phyloP scores from a whole-genome alignment of 768 basidiomycete genomes.

The Vararia minispora region DNA sequence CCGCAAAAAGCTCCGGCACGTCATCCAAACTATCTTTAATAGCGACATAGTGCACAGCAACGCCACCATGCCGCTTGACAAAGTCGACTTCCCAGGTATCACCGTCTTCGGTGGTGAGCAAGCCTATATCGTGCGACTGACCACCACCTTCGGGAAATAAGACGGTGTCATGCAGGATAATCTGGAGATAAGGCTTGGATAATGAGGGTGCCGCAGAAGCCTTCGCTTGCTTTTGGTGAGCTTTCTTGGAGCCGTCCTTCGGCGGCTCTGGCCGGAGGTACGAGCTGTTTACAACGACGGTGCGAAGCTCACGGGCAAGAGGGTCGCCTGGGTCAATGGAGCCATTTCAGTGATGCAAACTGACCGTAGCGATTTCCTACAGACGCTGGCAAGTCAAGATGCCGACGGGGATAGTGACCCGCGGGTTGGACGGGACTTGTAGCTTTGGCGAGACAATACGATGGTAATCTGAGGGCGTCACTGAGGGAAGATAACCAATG shows the following conservation, averaged over 20 bases:
- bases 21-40: constrained; percentile 29
- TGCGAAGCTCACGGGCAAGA: constrained; percentile 45
- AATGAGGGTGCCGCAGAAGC: constrained; percentile 37
- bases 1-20: constrained; percentile 35
- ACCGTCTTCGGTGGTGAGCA: constrained; percentile 35
- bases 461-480: constrained; percentile 50
- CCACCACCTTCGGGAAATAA: constrained; percentile 81
- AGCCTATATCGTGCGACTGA: constrained; percentile 66
- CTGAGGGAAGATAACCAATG: too few relatives aligned
- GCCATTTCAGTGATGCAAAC: background rate
- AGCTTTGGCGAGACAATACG: constrained; percentile 51
- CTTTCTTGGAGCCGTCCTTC: constrained; percentile 28
- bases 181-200: constrained; percentile 42
- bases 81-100: constrained; percentile 48
- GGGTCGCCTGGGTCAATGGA: constrained; percentile 46
- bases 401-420: constrained; percentile 55
- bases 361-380: constrained; percentile 12
- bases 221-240: constrained; percentile 42
- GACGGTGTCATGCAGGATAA: constrained; percentile 65
- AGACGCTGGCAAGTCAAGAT: constrained; percentile 72
- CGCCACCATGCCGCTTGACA: constrained; percentile 56
- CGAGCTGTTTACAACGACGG: constrained; percentile 40
- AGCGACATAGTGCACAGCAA: constrained; percentile 64
- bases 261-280: constrained; percentile 33
- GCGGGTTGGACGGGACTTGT: constrained; percentile 37